These are phyloP conservation scores for Brassica carinata DNA, from an alignment of 345 rosid genomes.

Conservation along the genomic window DNA sequence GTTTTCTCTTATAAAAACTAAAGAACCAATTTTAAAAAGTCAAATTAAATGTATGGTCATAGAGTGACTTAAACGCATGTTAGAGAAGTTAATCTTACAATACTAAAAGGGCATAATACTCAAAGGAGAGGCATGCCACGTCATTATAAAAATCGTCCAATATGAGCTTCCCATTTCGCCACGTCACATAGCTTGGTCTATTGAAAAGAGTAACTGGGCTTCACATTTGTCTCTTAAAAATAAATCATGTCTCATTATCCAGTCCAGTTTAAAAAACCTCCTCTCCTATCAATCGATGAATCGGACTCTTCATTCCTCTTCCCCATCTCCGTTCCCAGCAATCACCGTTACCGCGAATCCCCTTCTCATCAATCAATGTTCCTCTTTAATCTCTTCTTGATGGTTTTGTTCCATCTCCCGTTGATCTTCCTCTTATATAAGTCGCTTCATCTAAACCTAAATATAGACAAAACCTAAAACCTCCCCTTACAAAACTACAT, in stretches of 20 bases:
- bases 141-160: too few relatives aligned
- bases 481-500: background rate
- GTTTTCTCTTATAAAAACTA: too few relatives aligned
- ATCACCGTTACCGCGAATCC: background rate
- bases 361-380: background rate
- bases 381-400: background rate
- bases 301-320: background rate
- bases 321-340: background rate
- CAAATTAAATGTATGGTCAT: too few relatives aligned
- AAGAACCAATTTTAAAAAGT: too few relatives aligned
- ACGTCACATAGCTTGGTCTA: too few relatives aligned
- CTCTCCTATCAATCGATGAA: background rate
- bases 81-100: too few relatives aligned
- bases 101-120: too few relatives aligned
- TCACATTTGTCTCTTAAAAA: too few relatives aligned
- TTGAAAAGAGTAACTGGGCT: too few relatives aligned
- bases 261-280: background rate
- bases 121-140: too few relatives aligned
- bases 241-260: background rate
- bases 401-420: background rate
- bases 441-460: background rate
- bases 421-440: background rate
- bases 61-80: too few relatives aligned
- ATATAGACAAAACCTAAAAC: background rate
- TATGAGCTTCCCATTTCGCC: too few relatives aligned